Evolutionary conservation across 202 grass and related monocot genomes (phyloP).

Genomic region (Zizania palustris): DNA sequence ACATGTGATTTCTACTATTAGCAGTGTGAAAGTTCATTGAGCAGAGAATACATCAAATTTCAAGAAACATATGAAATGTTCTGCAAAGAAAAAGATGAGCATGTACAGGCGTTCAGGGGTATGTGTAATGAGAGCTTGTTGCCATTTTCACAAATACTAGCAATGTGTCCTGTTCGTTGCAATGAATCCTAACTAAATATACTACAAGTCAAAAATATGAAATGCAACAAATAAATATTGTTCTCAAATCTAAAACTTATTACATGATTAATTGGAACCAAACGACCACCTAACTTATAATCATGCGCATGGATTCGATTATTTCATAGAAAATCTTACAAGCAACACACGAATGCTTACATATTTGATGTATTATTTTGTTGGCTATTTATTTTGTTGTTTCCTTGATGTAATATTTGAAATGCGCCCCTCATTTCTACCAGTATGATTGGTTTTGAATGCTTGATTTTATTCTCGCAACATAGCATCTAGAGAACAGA

Average conservation of each 20-base stretch:
- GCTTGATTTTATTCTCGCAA: not conserved
- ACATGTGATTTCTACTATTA: constrained; percentile 35
- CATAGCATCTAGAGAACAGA: not conserved
- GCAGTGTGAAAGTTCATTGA: constrained; percentile 83
- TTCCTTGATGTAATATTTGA: not conserved
- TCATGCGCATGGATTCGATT: not conserved
- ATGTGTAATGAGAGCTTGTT: constrained; percentile 30
- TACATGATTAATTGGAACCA: not conserved
- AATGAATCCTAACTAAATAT: not conserved
- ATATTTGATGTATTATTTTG: too few relatives aligned
- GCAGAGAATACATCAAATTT: constrained; percentile 75
- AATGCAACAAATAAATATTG: not conserved
- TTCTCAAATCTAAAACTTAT: not conserved
- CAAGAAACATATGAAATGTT: constrained; percentile 80
- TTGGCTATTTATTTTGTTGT: constrained; percentile 6
- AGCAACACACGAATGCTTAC: not conserved
- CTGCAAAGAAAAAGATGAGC: constrained; percentile 69
- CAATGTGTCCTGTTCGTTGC: not conserved
- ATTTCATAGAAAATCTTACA: not conserved
- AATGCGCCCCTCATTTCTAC: not conserved
- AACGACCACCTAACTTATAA: not conserved
- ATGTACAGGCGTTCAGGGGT: constrained; percentile 80
- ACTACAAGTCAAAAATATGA: not conserved
- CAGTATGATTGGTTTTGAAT: not conserved
- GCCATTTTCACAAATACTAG: not conserved